Percentiles rank a stretch among this genome's conserved stretches.
Evolutionary conservation across 2,329 filamentous ascomycete species (phyloP).

Genomic region (Ampelomyces quisqualis): DNA sequence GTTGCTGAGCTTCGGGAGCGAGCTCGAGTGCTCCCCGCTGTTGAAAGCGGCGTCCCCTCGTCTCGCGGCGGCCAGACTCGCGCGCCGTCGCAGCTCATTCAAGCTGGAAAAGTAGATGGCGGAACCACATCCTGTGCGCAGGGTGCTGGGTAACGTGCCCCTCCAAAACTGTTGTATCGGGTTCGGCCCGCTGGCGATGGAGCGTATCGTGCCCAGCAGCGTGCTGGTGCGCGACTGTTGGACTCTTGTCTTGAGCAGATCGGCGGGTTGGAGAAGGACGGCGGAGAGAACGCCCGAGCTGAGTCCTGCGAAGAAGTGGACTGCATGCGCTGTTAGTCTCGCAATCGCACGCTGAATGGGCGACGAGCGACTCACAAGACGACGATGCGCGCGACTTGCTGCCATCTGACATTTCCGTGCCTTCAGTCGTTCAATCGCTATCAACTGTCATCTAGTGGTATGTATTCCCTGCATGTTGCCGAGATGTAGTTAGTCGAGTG

Average conservation of each 20-base stretch:
- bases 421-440: conserved; percentile 28
- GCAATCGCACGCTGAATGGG: too few relatives aligned
- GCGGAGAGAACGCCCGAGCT: conserved; percentile 85
- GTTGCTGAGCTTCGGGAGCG: conserved; percentile 78
- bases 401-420: conserved; percentile 55
- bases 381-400: conserved; percentile 52
- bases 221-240: conserved; percentile 77
- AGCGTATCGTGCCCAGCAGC: conserved; percentile 66
- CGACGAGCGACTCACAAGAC: conserved; percentile 47
- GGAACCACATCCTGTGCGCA: conserved; percentile 88
- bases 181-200: conserved; percentile 65
- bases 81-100: conserved; percentile 74
- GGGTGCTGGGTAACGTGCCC: conserved; percentile 86
- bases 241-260: conserved; percentile 93
- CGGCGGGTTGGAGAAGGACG: conserved; percentile 87
- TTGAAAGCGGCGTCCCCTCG: conserved; percentile 13
- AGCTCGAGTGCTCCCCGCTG: conserved; percentile 58
- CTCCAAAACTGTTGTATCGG: conserved; percentile 82
- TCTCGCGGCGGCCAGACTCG: conserved; percentile 43
- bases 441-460: conserved; percentile 4
- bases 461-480: conserved; percentile 2
- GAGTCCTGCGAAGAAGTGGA: conserved; percentile 87
- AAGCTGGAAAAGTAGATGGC: conserved; percentile 92
- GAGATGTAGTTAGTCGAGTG: not conserved
- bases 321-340: conserved; percentile 16